Evolutionary conservation across 148 eudicot genomes (phyloP).

Genomic region (Limonium bicolor): DNA sequence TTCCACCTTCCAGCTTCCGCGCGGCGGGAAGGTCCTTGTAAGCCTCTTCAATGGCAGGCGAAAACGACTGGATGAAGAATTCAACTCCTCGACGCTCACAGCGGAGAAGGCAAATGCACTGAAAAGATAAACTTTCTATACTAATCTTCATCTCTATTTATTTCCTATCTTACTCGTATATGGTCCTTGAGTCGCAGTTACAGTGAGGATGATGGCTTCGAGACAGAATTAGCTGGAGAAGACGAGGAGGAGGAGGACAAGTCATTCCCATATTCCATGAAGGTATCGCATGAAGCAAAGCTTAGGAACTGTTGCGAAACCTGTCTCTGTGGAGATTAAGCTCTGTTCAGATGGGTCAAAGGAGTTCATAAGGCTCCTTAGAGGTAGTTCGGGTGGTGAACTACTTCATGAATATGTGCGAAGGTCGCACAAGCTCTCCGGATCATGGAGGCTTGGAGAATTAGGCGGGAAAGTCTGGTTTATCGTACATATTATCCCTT

Average conservation of each 20-base stretch:
- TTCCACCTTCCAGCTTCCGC: no score
- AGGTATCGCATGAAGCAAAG: slow-evolving; percentile 44
- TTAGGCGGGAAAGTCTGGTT: slow-evolving; percentile 45
- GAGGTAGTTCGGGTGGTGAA: slow-evolving; percentile 38
- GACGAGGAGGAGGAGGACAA: slow-evolving; percentile 2
- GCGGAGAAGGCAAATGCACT: no score
- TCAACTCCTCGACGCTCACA: no score
- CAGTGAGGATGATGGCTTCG: no score
- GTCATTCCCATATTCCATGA: slow-evolving; percentile 16
- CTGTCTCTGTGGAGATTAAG: slow-evolving; percentile 47
- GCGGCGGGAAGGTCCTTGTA: no score
- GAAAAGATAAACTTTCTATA: no score
- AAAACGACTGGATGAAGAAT: no score
- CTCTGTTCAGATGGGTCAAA: slow-evolving; percentile 46
- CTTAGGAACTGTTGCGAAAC: slow-evolving; percentile 57
- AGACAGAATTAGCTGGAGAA: no score
- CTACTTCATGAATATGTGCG: slow-evolving; percentile 39
- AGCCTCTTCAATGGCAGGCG: no score
- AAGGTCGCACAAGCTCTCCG: slow-evolving; percentile 39
- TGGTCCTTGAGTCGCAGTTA: slow-evolving; percentile 11
- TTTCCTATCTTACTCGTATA: no score
- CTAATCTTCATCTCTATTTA: no score
- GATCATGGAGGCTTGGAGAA: slow-evolving; percentile 72
- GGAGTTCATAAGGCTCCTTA: slow-evolving; percentile 58
- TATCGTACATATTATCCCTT: slow-evolving; percentile 29